Base-by-base conservation (phyloP, 345 rosid species). In the Acer campestre region DNA sequence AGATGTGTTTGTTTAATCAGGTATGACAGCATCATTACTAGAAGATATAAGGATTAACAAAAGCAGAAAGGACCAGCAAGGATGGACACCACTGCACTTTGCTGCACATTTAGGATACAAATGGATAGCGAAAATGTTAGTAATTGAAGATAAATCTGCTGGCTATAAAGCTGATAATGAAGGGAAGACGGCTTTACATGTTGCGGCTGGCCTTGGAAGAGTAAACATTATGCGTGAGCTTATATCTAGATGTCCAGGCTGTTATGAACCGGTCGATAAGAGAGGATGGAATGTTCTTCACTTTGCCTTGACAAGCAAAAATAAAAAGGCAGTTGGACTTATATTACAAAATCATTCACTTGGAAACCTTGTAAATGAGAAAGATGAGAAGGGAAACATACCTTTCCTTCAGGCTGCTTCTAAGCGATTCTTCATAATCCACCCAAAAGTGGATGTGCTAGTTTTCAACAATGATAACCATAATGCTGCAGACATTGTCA, bases 141-240 rank as follows among this genome's bases (percentile, higher is more conserved):
- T 81, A n/a, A 13, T n/a, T 11, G 1, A n/a, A 0, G 68, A 77
- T 35, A 73, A 11, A 38, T 29, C 17, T n/a, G n/a, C 62, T 0
- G 84, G 75, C 18, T 73, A 62, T 14, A 40, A 22, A 4, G 16
- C n/a, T 10, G 75, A 61, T 13, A 12, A 46, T 10, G 69, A 23
- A 4, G 44, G 73, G 2, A 49, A 58, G 29, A 77, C 75, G 31
- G 38, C 84, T 11, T 71, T 81, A 68, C 84, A 76, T 46, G 6
- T 77, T 38, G 80, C 78, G 9, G 78, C 78, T 40, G 9, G 38
- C 18, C 29, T 53, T 14, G 69, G 74, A 25, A 11, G 9, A 0
- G 20, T 7, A 11, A 0, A 38, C 0, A 29, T 29, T 29, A 29
- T 2, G 3, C 3, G 31, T 0, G 31, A 29, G 31, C 31, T 29